These are phyloP conservation scores for Crassisporium funariophilum DNA, from an alignment of 768 basidiomycete species.

Conservation along the genomic window DNA sequence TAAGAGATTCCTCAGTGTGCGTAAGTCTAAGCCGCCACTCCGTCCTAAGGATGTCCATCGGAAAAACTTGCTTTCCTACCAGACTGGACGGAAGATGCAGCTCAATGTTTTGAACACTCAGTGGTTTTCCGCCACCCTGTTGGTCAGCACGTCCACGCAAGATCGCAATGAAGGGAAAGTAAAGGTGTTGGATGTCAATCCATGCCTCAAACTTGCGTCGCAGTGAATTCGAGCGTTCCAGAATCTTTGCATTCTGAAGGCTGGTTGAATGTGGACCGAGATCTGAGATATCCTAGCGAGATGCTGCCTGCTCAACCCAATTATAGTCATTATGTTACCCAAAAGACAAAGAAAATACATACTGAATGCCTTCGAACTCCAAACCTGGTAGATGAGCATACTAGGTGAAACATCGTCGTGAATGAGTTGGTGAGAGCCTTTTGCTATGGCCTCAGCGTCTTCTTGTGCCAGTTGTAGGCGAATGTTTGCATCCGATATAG, in stretches of 20 bases:
- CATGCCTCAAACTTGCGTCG: too few species aligned
- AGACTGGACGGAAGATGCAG: constrained; percentile 21
- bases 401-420: constrained; percentile 1
- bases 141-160: not conserved
- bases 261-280: too few species aligned
- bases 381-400: constrained; percentile 3
- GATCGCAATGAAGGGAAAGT: too few species aligned
- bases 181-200: too few species aligned
- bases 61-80: not conserved
- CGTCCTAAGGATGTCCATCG: constrained; percentile 9
- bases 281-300: too few species aligned
- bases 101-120: constrained; percentile 12
- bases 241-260: too few species aligned
- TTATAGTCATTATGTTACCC: too few species aligned
- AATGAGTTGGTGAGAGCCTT: too few species aligned
- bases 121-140: not conserved
- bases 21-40: constrained; percentile 28
- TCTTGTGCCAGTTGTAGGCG: not conserved
- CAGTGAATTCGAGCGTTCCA: too few species aligned
- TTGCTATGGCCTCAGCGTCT: not conserved
- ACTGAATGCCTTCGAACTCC: constrained; percentile 1
- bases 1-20: constrained; percentile 28
- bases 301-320: too few species aligned
- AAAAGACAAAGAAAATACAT: too few species aligned
- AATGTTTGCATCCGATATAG: not conserved